Evolutionary conservation across 1,284 basidiomycete genomes (phyloP), one percentile per base, ranked within the genome.

Genomic region (Coriolopsis trogii): DNA sequence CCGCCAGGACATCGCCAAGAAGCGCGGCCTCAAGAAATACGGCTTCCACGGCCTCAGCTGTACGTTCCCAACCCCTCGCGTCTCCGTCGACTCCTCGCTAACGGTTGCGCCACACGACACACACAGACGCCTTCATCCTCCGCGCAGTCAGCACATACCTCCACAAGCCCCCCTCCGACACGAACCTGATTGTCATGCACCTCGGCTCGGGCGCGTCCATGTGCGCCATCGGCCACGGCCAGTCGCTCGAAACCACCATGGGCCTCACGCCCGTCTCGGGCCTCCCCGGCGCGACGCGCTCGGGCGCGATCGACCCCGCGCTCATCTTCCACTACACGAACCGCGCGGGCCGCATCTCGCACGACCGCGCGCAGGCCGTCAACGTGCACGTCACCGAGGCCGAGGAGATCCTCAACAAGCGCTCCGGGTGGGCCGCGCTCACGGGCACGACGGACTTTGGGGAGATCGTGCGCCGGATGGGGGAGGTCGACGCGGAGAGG

Each of bases 11-110:
- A 69, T 85, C 16, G 85, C 87, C 0, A 71, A 77, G 48, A 70
- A 81, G 31, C 77, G 80, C 3, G 89, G 89, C 0, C 73, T 95
- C 38, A 84, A 84, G 63, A 93, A 93, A 69, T 95, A 94, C 65
- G 93, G 93, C 23, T 94, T 94, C 70, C 93, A 95, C 62, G 93
- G 93, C 4, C 72, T 87, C 33, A 87, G 84, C 56, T 89, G 85
- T 81, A 60, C 48, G 81, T 69, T 37, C 43, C 18, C 3, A 4
- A 2, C 25, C 6, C 21, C 3, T 18, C 13, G 2, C 6, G 2
- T 3, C 33, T 9, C 4, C 9, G 18, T 26, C 15, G 12, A 74
- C 6, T 70, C 67, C 9, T 75, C 74, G 61, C 64, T 65, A 9
- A 66, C 66, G 38, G 20, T 29, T 20, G 25, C 18, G 3, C 54